Evolutionary conservation across 2,329 filamentous ascomycete species (phyloP), one percentile per base, ranked within the genome.

Genomic region (Cordyceps cicadae): DNA sequence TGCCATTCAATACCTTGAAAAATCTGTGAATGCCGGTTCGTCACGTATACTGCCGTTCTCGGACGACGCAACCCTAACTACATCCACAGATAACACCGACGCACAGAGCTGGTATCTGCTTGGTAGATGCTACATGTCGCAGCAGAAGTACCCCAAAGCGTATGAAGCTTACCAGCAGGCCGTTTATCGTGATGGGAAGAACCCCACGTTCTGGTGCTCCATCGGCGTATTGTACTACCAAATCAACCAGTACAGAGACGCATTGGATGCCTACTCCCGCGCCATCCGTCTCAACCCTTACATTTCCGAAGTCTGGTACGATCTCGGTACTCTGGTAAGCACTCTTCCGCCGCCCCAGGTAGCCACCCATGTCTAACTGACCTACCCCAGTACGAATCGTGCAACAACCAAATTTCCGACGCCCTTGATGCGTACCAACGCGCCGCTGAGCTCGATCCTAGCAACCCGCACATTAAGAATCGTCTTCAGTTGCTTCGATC

Each of bases 231-330:
- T 99, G 62, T 99, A 99, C 75, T 99, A 97, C 77, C 94, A 97
- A 76, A 99, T 99, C 79, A 99, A 97, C 76, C 94, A 99, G 77
- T 99, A 99, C 76, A 87, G 94, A 62, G 94, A 99, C 79, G 94
- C 94, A 3, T 83, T 99, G 58, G 94, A 99, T 77, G 94, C 94
- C 45, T 99, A 97, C 76, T 97, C 92, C 63, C 89, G 94, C 63
- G 94, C 94, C 52, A 99, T 97, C 69, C 88, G 94, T 60, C 77
- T 99, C 68, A 99, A 97, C 72, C 94, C 94, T 5, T 97, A 96
- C 79, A 97, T 99, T 65, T 97, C 92, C 2, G 94, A 99, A 74
- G 94, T 99, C 56, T 99, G 94, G 94, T 99, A 97, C 74, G 94
- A 99, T 74, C 80, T 99, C 45, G 94, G 94, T 64, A 99, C 94